Base-by-base conservation (phyloP, 805 yeast genomes). In the Komagataella populi region DNA sequence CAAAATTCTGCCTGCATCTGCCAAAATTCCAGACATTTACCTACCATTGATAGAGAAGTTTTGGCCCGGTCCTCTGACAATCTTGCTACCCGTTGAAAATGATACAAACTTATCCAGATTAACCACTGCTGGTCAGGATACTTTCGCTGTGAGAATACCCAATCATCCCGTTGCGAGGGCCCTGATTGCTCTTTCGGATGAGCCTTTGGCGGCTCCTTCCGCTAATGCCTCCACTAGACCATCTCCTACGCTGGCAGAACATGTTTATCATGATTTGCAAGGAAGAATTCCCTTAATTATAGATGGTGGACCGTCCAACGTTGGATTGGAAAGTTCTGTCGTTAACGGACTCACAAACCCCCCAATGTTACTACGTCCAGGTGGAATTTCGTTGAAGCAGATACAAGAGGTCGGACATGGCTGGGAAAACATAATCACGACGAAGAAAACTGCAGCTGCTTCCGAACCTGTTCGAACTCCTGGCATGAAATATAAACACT, bases 21-120 rank as follows among this genome's bases (percentile, higher is more conserved):
- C 66, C 52, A 67, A 70, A 23, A 76, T 91, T 5, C 98, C 98
- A 0, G 67, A 68, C 1, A 73, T 82, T 0, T 93, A 93, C 63
- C 66, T 70, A 36, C 75, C 79, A 0, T 70, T 93, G 46, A 70
- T 90, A 8, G 72, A 73, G 2, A 73, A 73, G 55, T 84, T 86
- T 59, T 93, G 98, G 98, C 99, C 99, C 0, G 99, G 99, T 0
- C 98, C 99, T 0, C 68, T 93, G 52, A 89, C 96, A 0, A 87
- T 93, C 39, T 65, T 93, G 49, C 68, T 93, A 18, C 96, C 96
- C 0, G 71, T 78, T 4, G 66, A 69, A 23, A 56, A 54, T 4
- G 59, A 61, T 3, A 68, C 75, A 6, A 78, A 78, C 1, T 69
- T 91, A 2, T 88, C 96, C 1, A 70, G 72, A 39, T 70, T 78